These are phyloP conservation scores for Auricularia sp. DNA, from an alignment of 768 basidiomycete species.

Conservation along the genomic window DNA sequence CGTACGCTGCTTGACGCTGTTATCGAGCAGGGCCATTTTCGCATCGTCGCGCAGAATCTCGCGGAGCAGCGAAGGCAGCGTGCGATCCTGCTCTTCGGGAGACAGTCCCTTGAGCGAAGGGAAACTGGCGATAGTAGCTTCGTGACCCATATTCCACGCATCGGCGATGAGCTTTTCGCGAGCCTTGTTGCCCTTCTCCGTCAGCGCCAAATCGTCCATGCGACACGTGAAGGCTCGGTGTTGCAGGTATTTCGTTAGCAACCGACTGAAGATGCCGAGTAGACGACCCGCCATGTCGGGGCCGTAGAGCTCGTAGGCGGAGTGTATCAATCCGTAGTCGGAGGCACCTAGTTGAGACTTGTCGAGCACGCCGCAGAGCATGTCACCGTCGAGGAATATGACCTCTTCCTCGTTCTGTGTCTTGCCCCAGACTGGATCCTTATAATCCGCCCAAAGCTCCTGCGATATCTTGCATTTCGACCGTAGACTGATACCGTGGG, in stretches of 20 bases:
- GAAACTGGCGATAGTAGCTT: slow-evolving; percentile 85
- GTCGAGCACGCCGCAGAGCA: slow-evolving; percentile 89
- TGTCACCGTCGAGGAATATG: slow-evolving; percentile 84
- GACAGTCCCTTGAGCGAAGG: slow-evolving; percentile 46
- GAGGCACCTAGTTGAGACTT: slow-evolving; percentile 96
- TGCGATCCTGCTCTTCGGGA: slow-evolving; percentile 15
- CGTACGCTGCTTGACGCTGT: slow-evolving; percentile 80
- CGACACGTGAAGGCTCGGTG: slow-evolving; percentile 96
- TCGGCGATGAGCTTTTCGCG: slow-evolving; percentile 58
- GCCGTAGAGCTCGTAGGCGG: slow-evolving; percentile 92
- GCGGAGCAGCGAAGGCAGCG: slow-evolving; percentile 55
- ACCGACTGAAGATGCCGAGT: slow-evolving; percentile 82
- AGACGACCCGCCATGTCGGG: slow-evolving; percentile 81
- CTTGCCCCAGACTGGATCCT: slow-evolving; percentile 32
- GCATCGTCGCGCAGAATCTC: slow-evolving; percentile 90
- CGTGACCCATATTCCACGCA: slow-evolving; percentile 66
- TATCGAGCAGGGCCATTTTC: slow-evolving; percentile 95
- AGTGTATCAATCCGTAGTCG: slow-evolving; percentile 94
- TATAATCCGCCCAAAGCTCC: slow-evolving; percentile 50
- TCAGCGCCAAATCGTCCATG: slow-evolving; percentile 95
- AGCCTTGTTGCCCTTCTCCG: slow-evolving; percentile 63
- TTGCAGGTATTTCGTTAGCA: slow-evolving; percentile 96
- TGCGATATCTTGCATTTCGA: slow-evolving; percentile 87
- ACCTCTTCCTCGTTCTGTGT: slow-evolving; percentile 71
- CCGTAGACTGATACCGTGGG: slow-evolving; percentile 73